Conservation (phyloP, 73 alveolate species). For the Paraurostyla sp. region DNA sequence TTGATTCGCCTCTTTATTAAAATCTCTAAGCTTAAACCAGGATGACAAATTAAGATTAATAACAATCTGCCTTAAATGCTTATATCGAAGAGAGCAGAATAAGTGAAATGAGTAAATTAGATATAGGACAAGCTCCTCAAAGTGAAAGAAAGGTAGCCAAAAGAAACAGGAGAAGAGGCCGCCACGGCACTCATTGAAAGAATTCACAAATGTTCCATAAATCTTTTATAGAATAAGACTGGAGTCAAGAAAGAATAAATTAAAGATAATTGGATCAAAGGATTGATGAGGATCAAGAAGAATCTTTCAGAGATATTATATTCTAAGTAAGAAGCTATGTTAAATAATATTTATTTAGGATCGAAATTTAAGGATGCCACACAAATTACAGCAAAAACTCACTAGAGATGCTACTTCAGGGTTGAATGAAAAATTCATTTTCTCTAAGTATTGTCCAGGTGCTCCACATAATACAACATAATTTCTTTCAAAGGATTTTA, state of each 20-base stretch:
- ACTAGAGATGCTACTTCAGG: constrained; percentile 2
- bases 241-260: background rate
- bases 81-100: too few relatives aligned
- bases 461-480: background rate
- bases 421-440: background rate
- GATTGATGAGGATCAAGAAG: background rate
- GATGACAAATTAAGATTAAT: too few relatives aligned
- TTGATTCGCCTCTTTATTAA: background rate
- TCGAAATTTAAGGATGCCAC: background rate
- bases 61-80: too few relatives aligned
- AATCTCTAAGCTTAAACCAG: background rate
- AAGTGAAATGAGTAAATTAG: too few relatives aligned
- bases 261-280: background rate
- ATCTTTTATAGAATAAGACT: background rate
- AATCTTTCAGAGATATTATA: background rate
- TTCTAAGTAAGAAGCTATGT: background rate
- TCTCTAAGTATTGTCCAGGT: constrained; percentile 12
- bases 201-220: background rate
- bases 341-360: constrained; percentile 29
- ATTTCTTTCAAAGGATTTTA: background rate
- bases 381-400: background rate
- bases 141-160: constrained; percentile 5
- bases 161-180: constrained; percentile 39
- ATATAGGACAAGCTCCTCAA: background rate
- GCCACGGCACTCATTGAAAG: constrained; percentile 44